Percentiles rank a stretch among this genome's conserved stretches.
Conservation (phyloP, 306 rosid genomes). For the Trichosanthes cucumerina region DNA sequence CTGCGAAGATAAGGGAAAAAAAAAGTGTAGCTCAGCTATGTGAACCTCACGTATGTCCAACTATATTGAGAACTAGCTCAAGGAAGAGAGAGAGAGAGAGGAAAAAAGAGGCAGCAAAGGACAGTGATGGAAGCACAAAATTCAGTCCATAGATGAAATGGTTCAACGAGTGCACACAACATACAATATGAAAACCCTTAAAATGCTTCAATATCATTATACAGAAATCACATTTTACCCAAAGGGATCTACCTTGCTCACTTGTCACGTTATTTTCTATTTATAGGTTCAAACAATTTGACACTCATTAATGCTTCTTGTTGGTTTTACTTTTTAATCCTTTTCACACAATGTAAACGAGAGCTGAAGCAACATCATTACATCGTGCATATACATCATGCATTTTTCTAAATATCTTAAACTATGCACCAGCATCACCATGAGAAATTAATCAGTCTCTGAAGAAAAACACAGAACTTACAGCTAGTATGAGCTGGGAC, state of each 20-base stretch:
- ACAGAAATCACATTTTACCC: background rate
- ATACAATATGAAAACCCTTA: background rate
- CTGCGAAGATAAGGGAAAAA: slow-evolving; percentile 25
- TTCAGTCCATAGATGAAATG: background rate
- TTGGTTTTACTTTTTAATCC: background rate
- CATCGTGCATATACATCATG: background rate
- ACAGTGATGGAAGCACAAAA: background rate
- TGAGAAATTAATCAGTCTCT: background rate
- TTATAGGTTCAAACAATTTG: background rate
- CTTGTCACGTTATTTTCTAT: background rate
- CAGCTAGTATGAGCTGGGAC: slow-evolving; percentile 93
- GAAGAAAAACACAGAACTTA: slow-evolving; percentile 25
- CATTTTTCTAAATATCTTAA: background rate
- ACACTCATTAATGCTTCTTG: background rate
- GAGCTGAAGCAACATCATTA: background rate
- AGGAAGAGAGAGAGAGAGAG: background rate
- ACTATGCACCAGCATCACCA: background rate
- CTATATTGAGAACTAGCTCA: background rate
- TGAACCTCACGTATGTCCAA: background rate
- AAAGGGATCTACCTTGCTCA: background rate
- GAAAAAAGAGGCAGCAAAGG: background rate
- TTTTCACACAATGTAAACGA: background rate
- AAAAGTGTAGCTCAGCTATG: background rate
- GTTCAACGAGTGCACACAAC: background rate
- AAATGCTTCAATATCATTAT: background rate